A percentile compares a stretch with the other conserved stretches of the same genome.
These are phyloP conservation scores for Friedmanniomyces simplex DNA, from an alignment of 495 filamentous ascomycete species.

Conservation along the genomic window DNA sequence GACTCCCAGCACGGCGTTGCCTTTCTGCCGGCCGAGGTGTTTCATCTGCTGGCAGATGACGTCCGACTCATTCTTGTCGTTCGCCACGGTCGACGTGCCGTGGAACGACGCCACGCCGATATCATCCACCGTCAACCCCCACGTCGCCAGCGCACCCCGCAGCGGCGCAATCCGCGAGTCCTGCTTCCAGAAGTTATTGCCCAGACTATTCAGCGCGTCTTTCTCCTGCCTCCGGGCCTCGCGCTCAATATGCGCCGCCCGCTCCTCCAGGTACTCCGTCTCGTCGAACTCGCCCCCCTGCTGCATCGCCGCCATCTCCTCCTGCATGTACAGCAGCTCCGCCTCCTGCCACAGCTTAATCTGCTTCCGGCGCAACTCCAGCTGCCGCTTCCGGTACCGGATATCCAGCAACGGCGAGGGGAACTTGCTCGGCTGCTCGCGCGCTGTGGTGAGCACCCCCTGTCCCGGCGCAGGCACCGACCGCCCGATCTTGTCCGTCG, in stretches of 20 bases:
- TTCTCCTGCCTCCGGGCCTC: conserved; percentile 85
- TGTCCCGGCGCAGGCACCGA: conserved; percentile 94
- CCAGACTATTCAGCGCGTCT: conserved; percentile 79
- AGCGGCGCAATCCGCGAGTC: conserved; percentile 89
- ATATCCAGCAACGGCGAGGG: conserved; percentile 91
- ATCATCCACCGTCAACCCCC: conserved; percentile 96
- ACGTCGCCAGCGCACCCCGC: conserved; percentile 87
- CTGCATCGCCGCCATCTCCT: conserved; percentile 86
- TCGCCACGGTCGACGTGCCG: conserved; percentile 94
- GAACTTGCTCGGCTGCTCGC: conserved; percentile 82
- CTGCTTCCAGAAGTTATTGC: conserved; percentile 97
- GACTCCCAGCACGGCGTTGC: conserved; percentile 90
- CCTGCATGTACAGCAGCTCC: conserved; percentile 83
- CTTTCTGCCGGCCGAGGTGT: conserved; percentile 89
- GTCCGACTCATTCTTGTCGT: conserved; percentile 99
- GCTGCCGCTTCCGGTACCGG: conserved; percentile 89
- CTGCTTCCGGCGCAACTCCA: conserved; percentile 81
- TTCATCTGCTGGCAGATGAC: conserved; percentile 94
- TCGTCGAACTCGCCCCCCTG: conserved; percentile 55
- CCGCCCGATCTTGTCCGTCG: conserved; percentile 97
- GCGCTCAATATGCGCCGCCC: conserved; percentile 74
- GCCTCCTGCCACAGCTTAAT: conserved; percentile 94
- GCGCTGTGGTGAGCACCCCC: conserved; percentile 94
- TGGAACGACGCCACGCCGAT: conserved; percentile 94
- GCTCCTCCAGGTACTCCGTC: conserved; percentile 75